phyloP scores from a whole-genome alignment of 2,329 filamentous ascomycete species.

The Stagonosporopsis cucurbitacearum region DNA sequence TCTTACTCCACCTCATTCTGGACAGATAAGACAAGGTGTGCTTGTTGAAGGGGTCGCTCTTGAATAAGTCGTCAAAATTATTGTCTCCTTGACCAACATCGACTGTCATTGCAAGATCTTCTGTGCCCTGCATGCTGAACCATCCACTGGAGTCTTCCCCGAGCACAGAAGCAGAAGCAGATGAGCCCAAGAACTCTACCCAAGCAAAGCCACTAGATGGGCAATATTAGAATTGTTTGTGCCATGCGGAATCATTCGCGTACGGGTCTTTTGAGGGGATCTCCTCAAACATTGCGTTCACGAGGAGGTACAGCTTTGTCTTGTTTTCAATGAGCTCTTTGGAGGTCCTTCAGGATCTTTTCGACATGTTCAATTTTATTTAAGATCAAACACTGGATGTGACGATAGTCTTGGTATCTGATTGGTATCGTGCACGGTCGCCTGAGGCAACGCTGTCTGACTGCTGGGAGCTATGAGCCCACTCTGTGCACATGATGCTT shows the following conservation, averaged over 20 bases:
- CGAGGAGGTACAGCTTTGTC: slow-evolving; percentile 70
- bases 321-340: slow-evolving; percentile 68
- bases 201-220: slow-evolving; percentile 61
- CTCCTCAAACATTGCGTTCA: slow-evolving; percentile 72
- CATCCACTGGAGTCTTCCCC: slow-evolving; percentile 47
- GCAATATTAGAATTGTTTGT: slow-evolving; percentile 67
- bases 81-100: slow-evolving; percentile 33
- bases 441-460: not conserved
- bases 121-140: slow-evolving; percentile 50
- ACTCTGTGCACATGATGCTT: slow-evolving; percentile 30
- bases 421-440: not conserved
- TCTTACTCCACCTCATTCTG: slow-evolving; percentile 59
- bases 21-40: slow-evolving; percentile 73
- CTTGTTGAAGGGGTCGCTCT: slow-evolving; percentile 63
- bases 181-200: slow-evolving; percentile 48
- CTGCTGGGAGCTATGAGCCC: slow-evolving; percentile 13
- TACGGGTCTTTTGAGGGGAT: slow-evolving; percentile 68
- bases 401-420: slow-evolving; percentile 62
- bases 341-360: slow-evolving; percentile 56
- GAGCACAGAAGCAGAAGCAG: slow-evolving; percentile 49
- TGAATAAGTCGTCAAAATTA: slow-evolving; percentile 66
- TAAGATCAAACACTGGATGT: slow-evolving; percentile 69
- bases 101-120: slow-evolving; percentile 38
- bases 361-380: slow-evolving; percentile 64
- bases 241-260: slow-evolving; percentile 65